Base-by-base conservation (phyloP, 805 yeast genomes). In the Martiniozyma abietophila region DNA sequence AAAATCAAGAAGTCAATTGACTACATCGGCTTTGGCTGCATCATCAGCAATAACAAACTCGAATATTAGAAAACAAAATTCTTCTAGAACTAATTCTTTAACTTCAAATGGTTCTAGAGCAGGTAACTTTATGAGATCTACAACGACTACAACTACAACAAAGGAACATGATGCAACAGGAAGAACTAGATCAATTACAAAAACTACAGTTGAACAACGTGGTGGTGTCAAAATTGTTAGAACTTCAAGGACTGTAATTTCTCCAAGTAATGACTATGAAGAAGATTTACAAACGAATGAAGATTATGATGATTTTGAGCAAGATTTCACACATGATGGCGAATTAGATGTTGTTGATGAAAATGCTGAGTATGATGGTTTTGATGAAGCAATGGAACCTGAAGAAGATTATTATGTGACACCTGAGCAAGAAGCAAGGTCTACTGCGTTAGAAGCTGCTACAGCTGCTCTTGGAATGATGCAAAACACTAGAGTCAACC, bases 171-270 rank as follows among this genome's bases (percentile, higher is more conserved):
- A 70, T 37, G 53, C 59, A 5, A 57, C 54, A 25, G 80, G 80
- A 0, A 61, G 76, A 26, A 72, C 79, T 0, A 63, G 58, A 36
- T 71, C 77, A 3, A 69, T 74, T 27, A 71, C 77, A 3, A 70
- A 66, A 27, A 69, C 69, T 26, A 71, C 75, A 0, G 59, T 73
- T 18, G 64, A 69, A 41, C 60, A 63, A 31, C 48, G 67, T 42
- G 73, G 72, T 21, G 67, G 72, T 1, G 59, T 51, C 30, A 74
- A 71, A 36, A 59, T 68, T 29, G 63, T 65, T 10, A 68, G 65
- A 41, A 69, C 69, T 6, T 69, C 71, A 1, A 61, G 66, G 1
- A 61, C 44, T 27, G 39, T 47, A 3, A 44, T 45, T 3, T 31
- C 27, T 15, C 36, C 47, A 40, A 36, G 49, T 35, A 38, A 42